These are phyloP conservation scores for Phytophthora pisi DNA, from an alignment of 352 stramenopile genomes.

Conservation along the genomic window DNA sequence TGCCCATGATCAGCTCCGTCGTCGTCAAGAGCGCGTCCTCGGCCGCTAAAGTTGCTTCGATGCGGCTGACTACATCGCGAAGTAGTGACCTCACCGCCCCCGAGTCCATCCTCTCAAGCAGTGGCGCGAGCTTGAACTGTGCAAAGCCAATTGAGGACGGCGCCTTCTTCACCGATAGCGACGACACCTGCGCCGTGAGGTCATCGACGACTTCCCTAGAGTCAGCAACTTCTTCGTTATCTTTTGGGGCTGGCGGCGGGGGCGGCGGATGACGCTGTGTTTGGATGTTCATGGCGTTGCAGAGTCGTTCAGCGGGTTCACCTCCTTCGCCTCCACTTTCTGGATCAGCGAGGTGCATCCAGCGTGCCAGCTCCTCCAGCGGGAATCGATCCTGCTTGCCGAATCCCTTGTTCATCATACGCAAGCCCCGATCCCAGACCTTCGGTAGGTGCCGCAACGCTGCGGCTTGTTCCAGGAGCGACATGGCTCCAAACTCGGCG, in stretches of 20 bases:
- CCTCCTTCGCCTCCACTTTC: slow-evolving; percentile 20
- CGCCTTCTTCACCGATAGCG: slow-evolving; percentile 7
- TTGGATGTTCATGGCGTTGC: slow-evolving; percentile 53
- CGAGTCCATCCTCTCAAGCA: slow-evolving; percentile 33
- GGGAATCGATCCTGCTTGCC: slow-evolving; percentile 64
- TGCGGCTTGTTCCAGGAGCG: slow-evolving; percentile 49
- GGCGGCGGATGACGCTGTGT: slow-evolving; percentile 26
- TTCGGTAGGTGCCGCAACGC: slow-evolving; percentile 45
- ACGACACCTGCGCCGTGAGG: slow-evolving; percentile 1
- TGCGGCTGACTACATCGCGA: slow-evolving; percentile 22
- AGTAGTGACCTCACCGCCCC: slow-evolving; percentile 25
- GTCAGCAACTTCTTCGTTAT: slow-evolving; percentile 13
- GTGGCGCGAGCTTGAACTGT: slow-evolving; percentile 43
- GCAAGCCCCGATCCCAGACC: slow-evolving; percentile 43
- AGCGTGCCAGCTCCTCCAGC: slow-evolving; percentile 46
- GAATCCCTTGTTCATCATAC: slow-evolving; percentile 66
- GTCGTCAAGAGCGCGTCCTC: slow-evolving; percentile 1
- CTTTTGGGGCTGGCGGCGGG: background rate
- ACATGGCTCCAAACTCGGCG: slow-evolving; percentile 29
- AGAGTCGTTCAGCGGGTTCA: slow-evolving; percentile 39
- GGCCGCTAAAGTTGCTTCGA: slow-evolving; percentile 8
- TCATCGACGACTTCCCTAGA: slow-evolving; percentile 35
- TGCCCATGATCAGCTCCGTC: slow-evolving; percentile 22
- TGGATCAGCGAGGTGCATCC: slow-evolving; percentile 27
- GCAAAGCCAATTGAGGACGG: slow-evolving; percentile 26